Conservation (phyloP, 495 filamentous ascomycete genomes). For the Ramalina intermedia region DNA sequence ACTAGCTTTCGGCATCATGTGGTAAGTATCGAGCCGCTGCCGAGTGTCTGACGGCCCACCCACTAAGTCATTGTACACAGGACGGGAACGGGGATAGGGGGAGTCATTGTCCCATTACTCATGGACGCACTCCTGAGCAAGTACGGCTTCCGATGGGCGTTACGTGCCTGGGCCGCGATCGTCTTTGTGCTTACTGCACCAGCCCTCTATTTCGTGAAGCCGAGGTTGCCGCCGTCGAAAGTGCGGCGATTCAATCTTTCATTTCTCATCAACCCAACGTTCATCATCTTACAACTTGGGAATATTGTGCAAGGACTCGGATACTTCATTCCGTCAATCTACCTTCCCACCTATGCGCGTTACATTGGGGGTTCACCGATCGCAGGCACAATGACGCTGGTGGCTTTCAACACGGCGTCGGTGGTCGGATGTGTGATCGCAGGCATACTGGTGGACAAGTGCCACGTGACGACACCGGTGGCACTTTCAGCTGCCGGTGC, state of each 20-base stretch:
- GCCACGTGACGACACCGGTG: constrained; percentile 45
- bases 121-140: constrained; percentile 18
- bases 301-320: constrained; percentile 29
- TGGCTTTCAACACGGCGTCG: constrained; percentile 27
- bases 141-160: constrained; percentile 19
- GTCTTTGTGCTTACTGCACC: constrained; percentile 20
- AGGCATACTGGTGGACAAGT: constrained; percentile 44
- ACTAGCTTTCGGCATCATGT: constrained; percentile 42
- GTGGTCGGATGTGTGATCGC: constrained; percentile 34
- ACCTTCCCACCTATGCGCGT: constrained; percentile 35
- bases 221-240: constrained; percentile 13
- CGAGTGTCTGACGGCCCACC: constrained; percentile 16
- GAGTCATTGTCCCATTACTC: constrained; percentile 23
- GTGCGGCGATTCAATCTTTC: constrained; percentile 15
- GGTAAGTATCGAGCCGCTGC: constrained; percentile 28
- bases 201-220: constrained; percentile 19
- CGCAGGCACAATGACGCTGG: constrained; percentile 23
- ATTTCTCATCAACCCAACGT: constrained; percentile 22
- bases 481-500: constrained; percentile 43
- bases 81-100: constrained; percentile 32
- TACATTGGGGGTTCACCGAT: constrained; percentile 19
- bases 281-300: constrained; percentile 1
- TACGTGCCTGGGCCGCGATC: constrained; percentile 18
- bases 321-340: constrained; percentile 39
- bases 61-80: constrained; percentile 1